phyloP scores from a whole-genome alignment of 2,329 filamentous ascomycete species.

The Trichoderma oligosporum region DNA sequence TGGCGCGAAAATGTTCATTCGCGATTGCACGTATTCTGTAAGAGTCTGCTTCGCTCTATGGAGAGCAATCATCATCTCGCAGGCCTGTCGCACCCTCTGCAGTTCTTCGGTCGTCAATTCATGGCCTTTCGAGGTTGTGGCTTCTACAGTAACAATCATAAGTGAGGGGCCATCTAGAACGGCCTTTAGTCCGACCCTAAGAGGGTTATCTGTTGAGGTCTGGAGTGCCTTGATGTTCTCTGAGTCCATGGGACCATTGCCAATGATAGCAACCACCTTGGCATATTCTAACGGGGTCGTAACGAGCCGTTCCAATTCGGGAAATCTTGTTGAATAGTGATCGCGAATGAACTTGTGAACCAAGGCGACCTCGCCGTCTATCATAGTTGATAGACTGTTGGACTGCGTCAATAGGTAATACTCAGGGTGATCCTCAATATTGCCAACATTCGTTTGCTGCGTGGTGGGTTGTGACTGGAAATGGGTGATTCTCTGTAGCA shows the following conservation, averaged over 20 bases:
- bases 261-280: constrained; percentile 87
- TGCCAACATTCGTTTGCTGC: constrained; percentile 65
- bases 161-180: constrained; percentile 84
- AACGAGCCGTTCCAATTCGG: constrained; percentile 84
- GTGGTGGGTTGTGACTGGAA: constrained; percentile 68
- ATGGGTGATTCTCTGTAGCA: constrained; percentile 70
- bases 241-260: constrained; percentile 82
- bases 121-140: constrained; percentile 79
- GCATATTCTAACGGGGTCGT: constrained; percentile 93
- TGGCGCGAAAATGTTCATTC: constrained; percentile 93
- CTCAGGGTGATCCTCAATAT: constrained; percentile 87
- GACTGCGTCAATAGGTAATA: constrained; percentile 85
- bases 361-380: constrained; percentile 86
- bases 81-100: constrained; percentile 68
- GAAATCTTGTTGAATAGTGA: constrained; percentile 90
- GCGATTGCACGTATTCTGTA: constrained; percentile 91
- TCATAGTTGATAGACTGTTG: constrained; percentile 84
- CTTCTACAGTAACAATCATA: constrained; percentile 95
- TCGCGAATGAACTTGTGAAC: constrained; percentile 97
- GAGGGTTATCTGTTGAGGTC: constrained; percentile 70
- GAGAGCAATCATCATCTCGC: constrained; percentile 82
- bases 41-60: constrained; percentile 82
- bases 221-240: constrained; percentile 77
- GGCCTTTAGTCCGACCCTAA: constrained; percentile 70
- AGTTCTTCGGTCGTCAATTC: constrained; percentile 74